Percentiles rank a stretch among this genome's conserved stretches.
Conservation (phyloP, 306 rosid genomes). For the Quercus gilva region DNA sequence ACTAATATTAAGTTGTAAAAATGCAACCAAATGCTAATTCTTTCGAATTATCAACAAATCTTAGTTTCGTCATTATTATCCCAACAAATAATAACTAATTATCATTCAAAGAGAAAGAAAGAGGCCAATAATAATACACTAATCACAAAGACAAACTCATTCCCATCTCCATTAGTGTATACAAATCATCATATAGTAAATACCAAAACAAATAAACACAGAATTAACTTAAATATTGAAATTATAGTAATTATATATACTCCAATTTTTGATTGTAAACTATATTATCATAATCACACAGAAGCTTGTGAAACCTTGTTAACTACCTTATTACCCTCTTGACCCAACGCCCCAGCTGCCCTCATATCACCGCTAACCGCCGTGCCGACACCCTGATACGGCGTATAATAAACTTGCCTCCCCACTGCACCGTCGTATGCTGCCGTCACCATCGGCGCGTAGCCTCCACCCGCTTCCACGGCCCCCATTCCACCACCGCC, state of each 20-base stretch:
- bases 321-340: constrained; percentile 65
- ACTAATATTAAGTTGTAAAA: too few species aligned
- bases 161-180: neutral
- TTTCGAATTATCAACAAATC: too few species aligned
- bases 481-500: constrained; percentile 30
- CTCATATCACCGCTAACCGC: constrained; percentile 34
- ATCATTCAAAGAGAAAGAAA: neutral
- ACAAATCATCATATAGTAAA: neutral
- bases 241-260: neutral
- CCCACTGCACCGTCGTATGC: constrained; percentile 62
- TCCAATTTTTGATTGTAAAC: neutral
- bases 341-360: constrained; percentile 45
- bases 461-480: constrained; percentile 29
- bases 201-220: neutral
- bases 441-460: constrained; percentile 22
- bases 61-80: too few species aligned
- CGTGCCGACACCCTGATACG: constrained; percentile 45
- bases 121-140: too few species aligned
- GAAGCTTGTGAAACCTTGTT: constrained; percentile 69
- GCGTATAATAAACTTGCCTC: constrained; percentile 76
- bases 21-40: too few species aligned
- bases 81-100: too few species aligned
- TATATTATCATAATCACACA: constrained; percentile 37
- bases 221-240: neutral
- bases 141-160: neutral